Evolutionary conservation across 2,329 filamentous ascomycete species (phyloP).

Genomic region (Berkeleyomyces basicola): DNA sequence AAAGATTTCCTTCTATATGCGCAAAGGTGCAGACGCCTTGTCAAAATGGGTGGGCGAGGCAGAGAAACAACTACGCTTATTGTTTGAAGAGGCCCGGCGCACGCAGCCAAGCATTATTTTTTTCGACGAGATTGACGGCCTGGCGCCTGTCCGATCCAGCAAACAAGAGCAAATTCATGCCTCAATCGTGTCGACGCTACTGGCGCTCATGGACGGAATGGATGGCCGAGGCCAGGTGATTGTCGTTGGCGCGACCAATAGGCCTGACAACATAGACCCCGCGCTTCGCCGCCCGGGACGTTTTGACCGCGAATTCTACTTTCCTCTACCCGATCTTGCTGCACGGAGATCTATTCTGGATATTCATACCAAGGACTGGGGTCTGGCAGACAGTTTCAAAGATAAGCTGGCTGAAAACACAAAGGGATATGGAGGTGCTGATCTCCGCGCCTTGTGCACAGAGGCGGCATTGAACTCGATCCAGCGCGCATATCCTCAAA

Average conservation of each 20-base stretch:
- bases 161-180: slow-evolving; percentile 98
- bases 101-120: slow-evolving; percentile 98
- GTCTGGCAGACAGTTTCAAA: slow-evolving; percentile 65
- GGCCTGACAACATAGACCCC: slow-evolving; percentile 90
- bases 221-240: slow-evolving; percentile 96
- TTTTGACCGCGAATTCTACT: slow-evolving; percentile 97
- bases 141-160: slow-evolving; percentile 88
- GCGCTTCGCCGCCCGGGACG: slow-evolving; percentile 85
- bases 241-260: slow-evolving; percentile 95
- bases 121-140: slow-evolving; percentile 84
- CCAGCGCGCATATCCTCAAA: slow-evolving; percentile 88
- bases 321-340: slow-evolving; percentile 70
- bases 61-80: slow-evolving; percentile 77
- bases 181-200: slow-evolving; percentile 86
- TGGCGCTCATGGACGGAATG: slow-evolving; percentile 95
- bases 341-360: slow-evolving; percentile 76
- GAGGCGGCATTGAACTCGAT: slow-evolving; percentile 93
- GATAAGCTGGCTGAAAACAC: slow-evolving; percentile 70
- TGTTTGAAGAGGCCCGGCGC: slow-evolving; percentile 91
- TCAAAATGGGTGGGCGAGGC: slow-evolving; percentile 99
- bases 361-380: slow-evolving; percentile 92
- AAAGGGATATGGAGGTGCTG: slow-evolving; percentile 92
- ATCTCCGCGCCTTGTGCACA: slow-evolving; percentile 83
- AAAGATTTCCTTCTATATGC: slow-evolving; percentile 99
- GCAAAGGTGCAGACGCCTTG: slow-evolving; percentile 90